Base-by-base conservation (phyloP, 2,329 filamentous ascomycete genomes). In the Pseudogymnoascus sp. region DNA sequence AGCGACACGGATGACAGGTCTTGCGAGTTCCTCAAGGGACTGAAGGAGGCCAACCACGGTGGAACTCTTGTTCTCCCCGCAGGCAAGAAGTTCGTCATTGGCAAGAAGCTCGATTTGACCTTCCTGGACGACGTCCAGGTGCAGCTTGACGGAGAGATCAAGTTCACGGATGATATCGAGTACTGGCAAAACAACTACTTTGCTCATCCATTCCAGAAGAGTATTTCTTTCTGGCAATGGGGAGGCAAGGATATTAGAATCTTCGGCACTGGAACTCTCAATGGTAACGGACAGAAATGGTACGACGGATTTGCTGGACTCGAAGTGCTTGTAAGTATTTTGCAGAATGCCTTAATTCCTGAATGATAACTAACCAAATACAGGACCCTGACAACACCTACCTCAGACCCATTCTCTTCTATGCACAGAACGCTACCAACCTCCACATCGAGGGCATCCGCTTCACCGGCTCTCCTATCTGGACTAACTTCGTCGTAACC, bases 191-290 rank as follows among this genome's bases (percentile, higher is more conserved):
- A 70, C 28, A 80, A 81, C 67, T 74, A 80, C 69, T 81, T 80
- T 69, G 80, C 77, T 64, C 79, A 80, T 61, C 72, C 73, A 8
- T 81, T 80, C 69, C 79, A 81, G 63, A 79, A 79, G 65, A 83
- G 79, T 2, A 81, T 86, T 62, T 83, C 83, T 62, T 86, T 86
- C 68, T 86, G 82, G 80, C 81, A 84, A 60, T 87, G 83, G 83
- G 83, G 84, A 62, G 84, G 84, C 9, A 78, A 82, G 65, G 75
- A 84, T 65, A 82, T 87, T 69, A 82, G 79, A 65, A 84, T 87
- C 66, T 83, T 79, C 62, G 85, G 85, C 45, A 75, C 79, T 11
- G 79, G 84, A 45, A 74, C 58, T 8, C 60, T 68, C 16, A 64
- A 68, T 62, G 67, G 67, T 9, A 68, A 68, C 64, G 67, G 66